These are phyloP conservation scores for Microcyclosporella mali DNA, from an alignment of 2,329 filamentous ascomycete species.

Conservation along the genomic window DNA sequence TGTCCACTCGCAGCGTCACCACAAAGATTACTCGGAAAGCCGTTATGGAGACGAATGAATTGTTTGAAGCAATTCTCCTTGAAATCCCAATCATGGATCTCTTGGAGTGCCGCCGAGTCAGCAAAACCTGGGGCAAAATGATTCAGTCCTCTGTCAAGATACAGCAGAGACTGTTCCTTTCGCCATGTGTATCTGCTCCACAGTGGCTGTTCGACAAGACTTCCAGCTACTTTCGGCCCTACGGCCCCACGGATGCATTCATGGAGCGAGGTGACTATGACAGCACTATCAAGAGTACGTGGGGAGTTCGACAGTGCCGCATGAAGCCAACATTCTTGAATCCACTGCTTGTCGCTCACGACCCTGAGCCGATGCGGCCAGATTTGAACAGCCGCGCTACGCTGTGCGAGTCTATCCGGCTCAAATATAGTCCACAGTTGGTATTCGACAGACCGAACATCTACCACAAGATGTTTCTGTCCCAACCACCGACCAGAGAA, in stretches of 20 bases:
- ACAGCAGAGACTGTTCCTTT: conserved; percentile 5
- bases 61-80: conserved; percentile 15
- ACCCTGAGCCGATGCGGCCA: background rate
- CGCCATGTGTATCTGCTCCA: background rate
- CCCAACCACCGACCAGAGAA: conserved; percentile 5
- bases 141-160: conserved; percentile 4
- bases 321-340: conserved; percentile 5
- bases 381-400: background rate
- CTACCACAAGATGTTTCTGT: conserved; percentile 11
- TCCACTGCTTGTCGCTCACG: conserved; percentile 7
- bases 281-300: background rate
- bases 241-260: too few species aligned
- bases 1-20: conserved; percentile 12
- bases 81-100: conserved; percentile 9
- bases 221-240: too few species aligned
- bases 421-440: conserved; percentile 5
- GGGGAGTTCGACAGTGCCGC: background rate
- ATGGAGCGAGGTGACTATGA: too few species aligned
- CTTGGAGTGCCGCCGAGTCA: conserved; percentile 18
- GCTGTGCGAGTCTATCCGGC: conserved; percentile 7
- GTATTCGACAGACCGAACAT: background rate
- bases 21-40: conserved; percentile 1
- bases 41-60: conserved; percentile 16
- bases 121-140: conserved; percentile 10
- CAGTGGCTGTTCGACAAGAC: too few species aligned